Evolutionary conservation across 2,329 filamentous ascomycete species (phyloP), one percentile per base, ranked within the genome.

Genomic region (Graphiopsis chlorocephala): DNA sequence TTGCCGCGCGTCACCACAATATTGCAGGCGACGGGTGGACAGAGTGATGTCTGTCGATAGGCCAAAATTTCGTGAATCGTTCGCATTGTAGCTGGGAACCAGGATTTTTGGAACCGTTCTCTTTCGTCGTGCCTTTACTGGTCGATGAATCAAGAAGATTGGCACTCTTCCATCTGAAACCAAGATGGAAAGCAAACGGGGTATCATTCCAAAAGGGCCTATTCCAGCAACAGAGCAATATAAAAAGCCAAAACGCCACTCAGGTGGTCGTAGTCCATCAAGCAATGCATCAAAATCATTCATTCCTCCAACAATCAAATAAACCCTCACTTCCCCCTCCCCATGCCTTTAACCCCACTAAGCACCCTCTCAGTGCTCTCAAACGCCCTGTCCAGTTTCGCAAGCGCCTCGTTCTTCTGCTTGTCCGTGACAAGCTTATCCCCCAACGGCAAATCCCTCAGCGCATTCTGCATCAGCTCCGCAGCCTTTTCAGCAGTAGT

Each of bases 391-490:
- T 82, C 80, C n/a, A 82, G 66, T 69, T 80, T 82, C 61, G 77
- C 79, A 61, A 82, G 66, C n/a, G 73, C 74, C 61, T 80, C 80
- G 11, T 76, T 77, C 65, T 80, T 78, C 65, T 80, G 79, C 57
- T 77, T 76, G 65, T 80, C 78, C 58, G 71, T 72, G 3, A 69
- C 68, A 53, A 75, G 70, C 28, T 77, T 72, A 2, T 77, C 78
- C 12, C 76, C 74, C 12, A 76, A 67, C 17, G 80, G 80, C 62
- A 82, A 62, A 65, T 81, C 80, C 20, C 78, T 75, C 72, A 83
- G 74, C 1, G 81, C 80, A 64, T 79, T 79, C 72, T 81, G 79
- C 67, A 83, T 81, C 42, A 82, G 68, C 63, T 82, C 80, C 28
- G 79, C 80, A 0, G 80, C 80, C 62, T 80, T 76, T 48, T 79